These are phyloP conservation scores for Globisporangium polare DNA, from an alignment of 352 stramenopile genomes.

Conservation along the genomic window DNA sequence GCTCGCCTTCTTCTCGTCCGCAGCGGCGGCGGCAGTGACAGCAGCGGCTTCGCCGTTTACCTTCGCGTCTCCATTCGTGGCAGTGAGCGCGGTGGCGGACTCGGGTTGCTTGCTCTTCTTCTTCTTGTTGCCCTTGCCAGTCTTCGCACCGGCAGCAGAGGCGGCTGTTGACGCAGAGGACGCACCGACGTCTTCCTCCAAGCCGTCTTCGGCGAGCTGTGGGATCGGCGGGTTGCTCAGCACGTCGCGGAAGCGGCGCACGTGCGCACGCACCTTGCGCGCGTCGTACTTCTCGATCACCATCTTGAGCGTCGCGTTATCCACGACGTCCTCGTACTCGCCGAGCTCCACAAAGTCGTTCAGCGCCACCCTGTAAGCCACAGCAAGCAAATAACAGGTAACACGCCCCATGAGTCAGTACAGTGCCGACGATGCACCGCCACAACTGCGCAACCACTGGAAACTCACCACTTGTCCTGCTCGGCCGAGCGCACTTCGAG, in stretches of 20 bases:
- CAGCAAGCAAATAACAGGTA: background rate
- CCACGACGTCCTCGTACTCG: constrained; percentile 70
- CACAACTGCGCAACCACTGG: background rate
- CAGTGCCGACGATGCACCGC: background rate
- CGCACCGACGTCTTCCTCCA: background rate
- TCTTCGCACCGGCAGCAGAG: constrained; percentile 11
- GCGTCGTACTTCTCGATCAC: constrained; percentile 86
- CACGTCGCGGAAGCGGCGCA: constrained; percentile 82
- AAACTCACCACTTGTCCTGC: constrained; percentile 26
- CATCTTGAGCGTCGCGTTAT: constrained; percentile 70
- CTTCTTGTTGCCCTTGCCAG: constrained; percentile 21
- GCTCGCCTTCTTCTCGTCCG: constrained; percentile 57
- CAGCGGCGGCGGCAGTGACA: constrained; percentile 2
- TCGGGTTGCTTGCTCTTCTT: constrained; percentile 17
- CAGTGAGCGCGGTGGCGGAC: background rate
- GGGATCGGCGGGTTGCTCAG: constrained; percentile 82
- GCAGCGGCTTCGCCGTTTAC: constrained; percentile 10
- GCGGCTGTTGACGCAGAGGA: background rate
- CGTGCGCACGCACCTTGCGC: constrained; percentile 76
- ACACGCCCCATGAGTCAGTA: background rate
- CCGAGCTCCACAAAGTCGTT: constrained; percentile 87
- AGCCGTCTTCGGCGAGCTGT: constrained; percentile 22
- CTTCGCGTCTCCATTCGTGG: constrained; percentile 3
- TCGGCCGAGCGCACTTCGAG: constrained; percentile 44
- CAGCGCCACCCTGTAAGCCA: constrained; percentile 37